These are phyloP conservation scores for Avicennia marina DNA, from an alignment of 257 asterid species.

Conservation along the genomic window DNA sequence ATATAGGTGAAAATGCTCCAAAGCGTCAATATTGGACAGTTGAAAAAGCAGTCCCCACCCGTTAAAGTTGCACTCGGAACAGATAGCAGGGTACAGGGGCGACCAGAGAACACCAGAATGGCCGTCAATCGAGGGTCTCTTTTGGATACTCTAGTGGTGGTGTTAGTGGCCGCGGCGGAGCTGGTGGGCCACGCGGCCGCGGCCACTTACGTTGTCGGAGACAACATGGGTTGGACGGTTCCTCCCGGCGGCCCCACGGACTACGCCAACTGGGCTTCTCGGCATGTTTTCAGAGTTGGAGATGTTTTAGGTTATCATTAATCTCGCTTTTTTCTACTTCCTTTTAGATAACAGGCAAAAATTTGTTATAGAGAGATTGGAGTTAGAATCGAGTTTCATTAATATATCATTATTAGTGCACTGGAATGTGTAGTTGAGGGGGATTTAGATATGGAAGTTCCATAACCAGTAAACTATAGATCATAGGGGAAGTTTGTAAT, in stretches of 20 bases:
- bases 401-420: neutral
- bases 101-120: no score
- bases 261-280: constrained; percentile 49
- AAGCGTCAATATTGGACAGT: no score
- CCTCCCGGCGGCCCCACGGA: constrained; percentile 26
- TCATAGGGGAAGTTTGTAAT: no score
- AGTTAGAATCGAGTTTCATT: neutral
- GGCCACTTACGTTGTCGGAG: constrained; percentile 51
- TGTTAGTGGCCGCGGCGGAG: constrained; percentile 17
- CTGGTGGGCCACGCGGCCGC: constrained; percentile 34
- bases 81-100: no score
- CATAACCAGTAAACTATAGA: neutral
- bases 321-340: neutral
- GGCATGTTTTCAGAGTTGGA: constrained; percentile 29
- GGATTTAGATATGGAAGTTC: neutral
- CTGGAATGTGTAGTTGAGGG: neutral
- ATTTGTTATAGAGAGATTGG: neutral
- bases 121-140: constrained; percentile 12
- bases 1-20: no score
- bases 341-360: neutral
- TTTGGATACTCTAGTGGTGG: constrained; percentile 11
- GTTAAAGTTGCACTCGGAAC: no score
- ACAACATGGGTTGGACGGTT: constrained; percentile 42
- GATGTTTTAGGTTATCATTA: constrained; percentile 39
- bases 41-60: no score